Conservation (phyloP, 208 protist genomes). For the Leishmania arabica region DNA sequence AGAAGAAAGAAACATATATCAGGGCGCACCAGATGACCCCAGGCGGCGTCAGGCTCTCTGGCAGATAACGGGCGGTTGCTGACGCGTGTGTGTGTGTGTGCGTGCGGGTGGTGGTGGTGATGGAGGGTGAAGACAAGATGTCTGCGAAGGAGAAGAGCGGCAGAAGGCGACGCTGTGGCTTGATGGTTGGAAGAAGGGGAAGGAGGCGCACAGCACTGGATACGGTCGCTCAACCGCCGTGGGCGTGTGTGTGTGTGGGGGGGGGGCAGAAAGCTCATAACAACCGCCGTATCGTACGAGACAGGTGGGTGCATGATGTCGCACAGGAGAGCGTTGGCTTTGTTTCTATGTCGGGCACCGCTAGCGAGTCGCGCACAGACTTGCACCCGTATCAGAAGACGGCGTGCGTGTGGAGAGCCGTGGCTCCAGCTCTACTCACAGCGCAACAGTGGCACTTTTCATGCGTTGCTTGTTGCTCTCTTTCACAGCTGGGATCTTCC, state of each 20-base stretch:
- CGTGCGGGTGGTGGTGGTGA: neutral
- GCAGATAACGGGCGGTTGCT: neutral
- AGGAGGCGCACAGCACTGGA: neutral
- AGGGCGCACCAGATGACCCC: neutral
- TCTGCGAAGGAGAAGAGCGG: neutral
- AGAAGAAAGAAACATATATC: neutral
- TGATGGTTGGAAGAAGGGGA: neutral
- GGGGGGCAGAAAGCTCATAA: neutral
- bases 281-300: neutral
- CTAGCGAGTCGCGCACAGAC: neutral
- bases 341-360: neutral
- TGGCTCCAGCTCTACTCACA: neutral
- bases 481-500: neutral
- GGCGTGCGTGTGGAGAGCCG: neutral
- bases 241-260: neutral
- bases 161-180: neutral
- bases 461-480: neutral
- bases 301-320: neutral
- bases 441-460: neutral
- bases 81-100: neutral
- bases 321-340: neutral
- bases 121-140: neutral
- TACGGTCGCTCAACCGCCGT: neutral
- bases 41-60: neutral
- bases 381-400: neutral